phyloP scores from a whole-genome alignment of 2,329 filamentous ascomycete species.

The Metarhizium humberi region DNA sequence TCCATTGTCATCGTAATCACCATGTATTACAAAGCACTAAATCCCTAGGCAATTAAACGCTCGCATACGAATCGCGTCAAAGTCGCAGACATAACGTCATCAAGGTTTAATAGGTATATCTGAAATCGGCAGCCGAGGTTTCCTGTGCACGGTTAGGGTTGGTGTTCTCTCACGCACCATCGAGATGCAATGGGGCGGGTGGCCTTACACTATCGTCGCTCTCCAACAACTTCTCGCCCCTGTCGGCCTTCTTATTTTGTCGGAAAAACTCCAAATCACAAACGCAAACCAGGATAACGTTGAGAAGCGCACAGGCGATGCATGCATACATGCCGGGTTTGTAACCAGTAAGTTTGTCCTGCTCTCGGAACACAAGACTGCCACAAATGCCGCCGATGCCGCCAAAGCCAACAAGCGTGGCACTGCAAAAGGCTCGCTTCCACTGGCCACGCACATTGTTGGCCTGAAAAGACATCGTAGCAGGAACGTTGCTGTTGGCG shows the following conservation, averaged over 20 bases:
- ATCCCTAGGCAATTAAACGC: too few species aligned
- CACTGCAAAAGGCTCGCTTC: conserved; percentile 74
- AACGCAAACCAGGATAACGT: conserved; percentile 33
- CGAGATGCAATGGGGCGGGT: not conserved
- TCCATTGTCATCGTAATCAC: not conserved
- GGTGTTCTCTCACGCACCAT: not conserved
- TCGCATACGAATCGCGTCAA: too few species aligned
- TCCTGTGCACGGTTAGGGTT: not conserved
- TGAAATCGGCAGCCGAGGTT: not conserved
- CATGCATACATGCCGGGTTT: conserved; percentile 46
- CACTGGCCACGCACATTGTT: conserved; percentile 85
- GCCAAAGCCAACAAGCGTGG: conserved; percentile 66
- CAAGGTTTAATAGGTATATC: not conserved
- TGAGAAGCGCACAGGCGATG: conserved; percentile 39
- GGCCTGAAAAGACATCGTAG: conserved; percentile 69
- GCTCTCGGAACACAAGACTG: conserved; percentile 57
- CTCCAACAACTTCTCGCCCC: conserved; percentile 43
- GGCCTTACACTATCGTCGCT: conserved; percentile 33
- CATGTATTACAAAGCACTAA: not conserved
- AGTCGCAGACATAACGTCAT: not conserved
- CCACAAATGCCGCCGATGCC: conserved; percentile 73
- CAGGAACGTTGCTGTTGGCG: conserved; percentile 68
- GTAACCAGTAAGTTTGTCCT: conserved; percentile 43
- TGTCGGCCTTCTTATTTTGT: conserved; percentile 41
- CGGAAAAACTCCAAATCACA: conserved; percentile 31